A percentile compares a stretch with the other conserved stretches of the same genome.
phyloP scores from a whole-genome alignment of 2,329 filamentous ascomycete genomes.

The Daldinia eschscholtzii region DNA sequence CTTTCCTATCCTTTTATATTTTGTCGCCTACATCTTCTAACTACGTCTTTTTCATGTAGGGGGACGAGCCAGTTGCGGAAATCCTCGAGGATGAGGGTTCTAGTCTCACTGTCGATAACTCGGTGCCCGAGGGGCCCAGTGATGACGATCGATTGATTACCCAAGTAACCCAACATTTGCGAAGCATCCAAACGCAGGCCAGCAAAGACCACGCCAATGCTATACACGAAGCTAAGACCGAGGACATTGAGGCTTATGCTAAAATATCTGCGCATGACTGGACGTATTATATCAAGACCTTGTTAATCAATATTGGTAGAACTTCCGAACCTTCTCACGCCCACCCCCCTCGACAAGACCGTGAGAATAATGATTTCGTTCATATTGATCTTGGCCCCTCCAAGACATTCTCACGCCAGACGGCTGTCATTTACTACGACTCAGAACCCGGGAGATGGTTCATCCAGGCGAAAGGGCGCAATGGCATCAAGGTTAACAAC shows the following conservation, averaged over 20 bases:
- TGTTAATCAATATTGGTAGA: conserved; percentile 82
- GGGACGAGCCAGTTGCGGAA: conserved; percentile 59
- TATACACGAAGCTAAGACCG: conserved; percentile 71
- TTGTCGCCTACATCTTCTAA: conserved; percentile 39
- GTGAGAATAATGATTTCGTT: conserved; percentile 66
- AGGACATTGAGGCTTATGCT: conserved; percentile 79
- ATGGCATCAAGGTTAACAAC: conserved; percentile 89
- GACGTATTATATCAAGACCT: conserved; percentile 84
- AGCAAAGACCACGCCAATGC: conserved; percentile 73
- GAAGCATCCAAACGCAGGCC: conserved; percentile 66
- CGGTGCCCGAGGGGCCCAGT: conserved; percentile 54
- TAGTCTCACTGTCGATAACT: conserved; percentile 58
- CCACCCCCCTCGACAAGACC: conserved; percentile 59
- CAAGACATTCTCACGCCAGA: conserved; percentile 83
- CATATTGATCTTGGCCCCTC: conserved; percentile 91
- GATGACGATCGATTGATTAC: conserved; percentile 70
- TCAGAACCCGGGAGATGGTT: conserved; percentile 80
- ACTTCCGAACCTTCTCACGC: conserved; percentile 67
- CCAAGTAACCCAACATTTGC: conserved; percentile 66
- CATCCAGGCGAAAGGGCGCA: conserved; percentile 88
- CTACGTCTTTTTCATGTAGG: conserved; percentile 48
- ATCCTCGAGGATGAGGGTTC: conserved; percentile 61
- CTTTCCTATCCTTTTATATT: conserved; percentile 28
- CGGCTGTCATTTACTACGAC: conserved; percentile 81
- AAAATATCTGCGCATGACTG: conserved; percentile 86